Evolutionary conservation across 345 rosid genomes (phyloP), one percentile per base, ranked within the genome.

Genomic region (Citrus australasica): DNA sequence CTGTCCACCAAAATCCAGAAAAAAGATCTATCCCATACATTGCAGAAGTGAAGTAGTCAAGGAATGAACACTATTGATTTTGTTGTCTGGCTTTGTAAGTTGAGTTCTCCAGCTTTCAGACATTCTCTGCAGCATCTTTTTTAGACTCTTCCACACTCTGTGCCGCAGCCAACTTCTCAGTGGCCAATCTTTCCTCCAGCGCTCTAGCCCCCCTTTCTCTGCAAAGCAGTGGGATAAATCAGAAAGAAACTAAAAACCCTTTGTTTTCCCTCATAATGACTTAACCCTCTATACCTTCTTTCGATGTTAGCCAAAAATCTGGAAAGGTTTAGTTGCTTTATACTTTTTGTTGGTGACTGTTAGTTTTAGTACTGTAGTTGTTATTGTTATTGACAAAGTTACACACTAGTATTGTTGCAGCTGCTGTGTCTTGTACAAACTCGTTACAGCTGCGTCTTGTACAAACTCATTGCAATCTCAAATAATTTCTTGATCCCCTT

Each of bases 121-220:
- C 98, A 21, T 81, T 90, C 74, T 94, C 97, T 2, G 79, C 28
- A 63, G 85, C 94, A 77, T 91, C 95, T 82, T 77, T 82, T 70
- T 72, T 85, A 1, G 83, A 79, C 71, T 88, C 98, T 67, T 94
- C 92, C 17, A 85, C 68, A 74, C 85, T 85, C 76, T 62, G 82
- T 64, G 87, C 75, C 66, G 91, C 76, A 59, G 86, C 93, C 89
- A 91, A 63, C 81, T 85, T 87, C 88, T 93, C 98, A 30, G 98
- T 79, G 64, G 90, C 96, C 78, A 96, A 89, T 86, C 97, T 92
- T 87, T 94, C 99, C 85, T 94, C 99, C 65, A 94, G 83, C 11
- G 99, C 98, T 75, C 98, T 89, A n/a, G 98, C 98, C 42, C 98
- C 99, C 80, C 97, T 90, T 89, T 97, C 98, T 86, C 98, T 97